These are phyloP conservation scores for Lachnellula occidentalis DNA, from an alignment of 2,329 filamentous ascomycete species.

Conservation along the genomic window DNA sequence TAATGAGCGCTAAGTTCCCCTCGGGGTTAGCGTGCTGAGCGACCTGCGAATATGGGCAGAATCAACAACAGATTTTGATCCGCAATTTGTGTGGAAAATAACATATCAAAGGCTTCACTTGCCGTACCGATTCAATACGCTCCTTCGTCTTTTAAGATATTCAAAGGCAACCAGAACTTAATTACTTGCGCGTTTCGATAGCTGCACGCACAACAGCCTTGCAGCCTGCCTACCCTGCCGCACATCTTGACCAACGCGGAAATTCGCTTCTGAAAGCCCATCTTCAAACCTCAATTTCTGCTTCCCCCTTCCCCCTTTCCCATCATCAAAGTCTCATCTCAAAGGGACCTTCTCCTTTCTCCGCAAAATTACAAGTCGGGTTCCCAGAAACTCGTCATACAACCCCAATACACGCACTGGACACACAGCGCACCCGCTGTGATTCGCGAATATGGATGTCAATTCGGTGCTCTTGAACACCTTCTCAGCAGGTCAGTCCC, in stretches of 20 bases:
- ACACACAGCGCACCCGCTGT: slow-evolving; percentile 23
- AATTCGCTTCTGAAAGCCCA: slow-evolving; percentile 22
- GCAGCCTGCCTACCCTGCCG: slow-evolving; percentile 10
- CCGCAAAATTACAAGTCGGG: slow-evolving; percentile 7
- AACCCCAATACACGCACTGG: slow-evolving; percentile 10
- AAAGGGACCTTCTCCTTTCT: slow-evolving; percentile 6
- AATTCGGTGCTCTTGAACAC: slow-evolving; percentile 97
- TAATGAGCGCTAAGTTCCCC: background rate
- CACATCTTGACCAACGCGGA: slow-evolving; percentile 7
- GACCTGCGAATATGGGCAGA: slow-evolving; percentile 8
- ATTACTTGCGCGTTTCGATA: slow-evolving; percentile 13
- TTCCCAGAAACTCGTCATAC: slow-evolving; percentile 4
- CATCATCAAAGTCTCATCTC: slow-evolving; percentile 12
- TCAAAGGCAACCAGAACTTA: slow-evolving; percentile 11
- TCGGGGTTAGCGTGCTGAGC: slow-evolving; percentile 1
- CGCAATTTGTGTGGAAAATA: background rate
- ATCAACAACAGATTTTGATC: slow-evolving; percentile 4
- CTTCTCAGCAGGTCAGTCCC: slow-evolving; percentile 76
- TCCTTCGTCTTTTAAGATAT: slow-evolving; percentile 14
- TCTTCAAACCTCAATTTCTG: slow-evolving; percentile 14
- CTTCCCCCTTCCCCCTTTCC: slow-evolving; percentile 7
- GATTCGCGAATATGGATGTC: slow-evolving; percentile 73
- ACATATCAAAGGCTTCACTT: slow-evolving; percentile 2
- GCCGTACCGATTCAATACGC: slow-evolving; percentile 18
- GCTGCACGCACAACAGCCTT: slow-evolving; percentile 15